A percentile compares a stretch with the other conserved stretches of the same genome.
Evolutionary conservation across 345 rosid genomes (phyloP).

Genomic region (Corchorus olitorius): DNA sequence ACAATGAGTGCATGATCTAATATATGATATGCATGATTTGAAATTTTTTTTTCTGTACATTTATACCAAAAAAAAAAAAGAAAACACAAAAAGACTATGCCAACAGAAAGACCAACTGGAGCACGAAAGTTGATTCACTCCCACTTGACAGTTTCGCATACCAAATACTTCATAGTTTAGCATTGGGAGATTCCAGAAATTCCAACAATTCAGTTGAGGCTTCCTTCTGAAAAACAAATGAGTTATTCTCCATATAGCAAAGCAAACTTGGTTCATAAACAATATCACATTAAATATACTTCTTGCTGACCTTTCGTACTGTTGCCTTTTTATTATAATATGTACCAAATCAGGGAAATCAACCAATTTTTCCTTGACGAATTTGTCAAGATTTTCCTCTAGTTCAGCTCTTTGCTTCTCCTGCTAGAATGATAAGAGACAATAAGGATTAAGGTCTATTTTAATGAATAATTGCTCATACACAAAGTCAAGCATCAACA

Average conservation of each 20-base stretch:
- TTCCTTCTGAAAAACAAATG: constrained; percentile 61
- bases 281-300: background rate
- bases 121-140: too few species aligned
- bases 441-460: constrained; percentile 8
- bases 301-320: constrained; percentile 63
- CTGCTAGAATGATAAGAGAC: constrained; percentile 31
- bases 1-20: too few species aligned
- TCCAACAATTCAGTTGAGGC: constrained; percentile 80
- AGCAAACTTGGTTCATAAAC: background rate
- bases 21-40: too few species aligned
- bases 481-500: background rate
- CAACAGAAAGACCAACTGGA: too few species aligned
- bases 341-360: constrained; percentile 89
- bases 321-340: constrained; percentile 66
- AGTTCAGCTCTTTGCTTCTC: constrained; percentile 77
- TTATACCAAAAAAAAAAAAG: too few species aligned
- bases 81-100: too few species aligned
- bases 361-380: constrained; percentile 79
- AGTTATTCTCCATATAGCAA: background rate
- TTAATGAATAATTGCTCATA: background rate
- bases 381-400: constrained; percentile 87
- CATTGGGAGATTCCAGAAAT: constrained; percentile 87
- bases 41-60: too few species aligned
- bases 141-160: constrained; percentile 5
- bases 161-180: constrained; percentile 26